Evolutionary conservation across 108 stramenopile genomes (phyloP), one percentile per base, ranked within the genome.

Genomic region (Cyclostephanos invisitatus): DNA sequence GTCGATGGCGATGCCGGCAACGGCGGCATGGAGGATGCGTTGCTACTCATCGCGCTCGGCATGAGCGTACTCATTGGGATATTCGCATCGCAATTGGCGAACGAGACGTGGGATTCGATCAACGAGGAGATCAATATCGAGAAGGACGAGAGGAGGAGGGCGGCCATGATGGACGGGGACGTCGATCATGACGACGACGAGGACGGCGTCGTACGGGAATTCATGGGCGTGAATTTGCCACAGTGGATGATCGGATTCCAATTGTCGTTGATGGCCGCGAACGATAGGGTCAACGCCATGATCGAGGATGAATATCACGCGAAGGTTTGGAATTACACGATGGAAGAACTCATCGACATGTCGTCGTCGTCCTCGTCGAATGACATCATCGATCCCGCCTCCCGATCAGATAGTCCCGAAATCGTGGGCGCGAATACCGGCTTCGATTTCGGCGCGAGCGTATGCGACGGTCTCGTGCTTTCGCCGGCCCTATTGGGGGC

Each of bases 101-200:
- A 83, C 15, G 89, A 93, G 75, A 93, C 92, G n/a, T 93, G 88
- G 89, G 92, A 93, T 61, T 72, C 89, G 10, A 87, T 93, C 12
- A 67, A 89, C 56, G 72, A 81, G 51, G 92, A 93, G 70, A 61
- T 90, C 7, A 79, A 90, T 67, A 76, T 74, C 11, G 91, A 90
- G 54, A 83, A 87, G 62, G 74, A 72, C 14, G 77, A 70, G 44
- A 81, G 78, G 29, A 40, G 7, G 58, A 82, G 84, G 62, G 70
- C 72, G 27, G 77, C 70, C 40, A 77, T 76, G 27, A 67, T 59
- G 7, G 82, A 72, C 47, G 64, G 42, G 0, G 69, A 29, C 7
- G 60, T 65, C 54, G 56, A 62, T n/a, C n/a, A n/a, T 5, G 79
- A 75, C 20, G 70, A 81, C n/a, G 65, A 80, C 20, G 70, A 86